phyloP scores from a whole-genome alignment of 2,329 filamentous ascomycete genomes.

The Pyrenophora graminea region DNA sequence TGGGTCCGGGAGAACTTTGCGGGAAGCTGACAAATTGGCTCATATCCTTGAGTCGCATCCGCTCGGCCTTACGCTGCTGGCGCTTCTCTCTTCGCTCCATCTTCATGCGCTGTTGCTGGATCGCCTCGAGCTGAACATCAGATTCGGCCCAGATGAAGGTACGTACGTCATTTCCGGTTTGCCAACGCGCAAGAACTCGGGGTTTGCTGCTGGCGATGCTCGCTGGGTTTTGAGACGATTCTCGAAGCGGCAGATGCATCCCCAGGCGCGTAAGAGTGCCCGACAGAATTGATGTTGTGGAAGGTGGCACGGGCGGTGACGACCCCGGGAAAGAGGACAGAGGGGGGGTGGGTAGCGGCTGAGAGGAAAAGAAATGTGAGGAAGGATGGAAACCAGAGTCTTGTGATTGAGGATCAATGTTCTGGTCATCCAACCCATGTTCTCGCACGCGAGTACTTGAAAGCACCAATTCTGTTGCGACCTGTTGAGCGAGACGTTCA shows the following conservation, averaged over 20 bases:
- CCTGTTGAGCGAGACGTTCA: slow-evolving; percentile 38
- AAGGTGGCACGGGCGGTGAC: slow-evolving; percentile 11
- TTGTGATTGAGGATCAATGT: slow-evolving; percentile 17
- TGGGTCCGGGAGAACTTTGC: slow-evolving; percentile 37
- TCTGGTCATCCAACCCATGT: slow-evolving; percentile 5
- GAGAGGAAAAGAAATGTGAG: slow-evolving; percentile 6
- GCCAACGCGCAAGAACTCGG: slow-evolving; percentile 51
- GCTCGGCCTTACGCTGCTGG: slow-evolving; percentile 47
- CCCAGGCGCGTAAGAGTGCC: slow-evolving; percentile 41
- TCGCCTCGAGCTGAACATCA: slow-evolving; percentile 29
- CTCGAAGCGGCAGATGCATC: slow-evolving; percentile 44
- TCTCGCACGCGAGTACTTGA: slow-evolving; percentile 34
- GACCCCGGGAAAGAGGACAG: slow-evolving; percentile 7
- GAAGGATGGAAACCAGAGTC: background rate
- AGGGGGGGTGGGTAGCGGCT: slow-evolving; percentile 20
- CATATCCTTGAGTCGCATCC: slow-evolving; percentile 21
- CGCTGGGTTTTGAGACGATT: slow-evolving; percentile 19
- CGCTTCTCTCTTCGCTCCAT: slow-evolving; percentile 48
- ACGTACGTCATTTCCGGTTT: slow-evolving; percentile 42
- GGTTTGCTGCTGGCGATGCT: slow-evolving; percentile 39
- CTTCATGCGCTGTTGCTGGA: slow-evolving; percentile 43
- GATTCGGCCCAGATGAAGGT: slow-evolving; percentile 50
- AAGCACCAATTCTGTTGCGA: slow-evolving; percentile 46
- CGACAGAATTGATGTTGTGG: background rate
- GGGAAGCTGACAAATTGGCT: slow-evolving; percentile 26